Base-by-base conservation (phyloP, 352 stramenopile genomes). In the Albugo candida region DNA sequence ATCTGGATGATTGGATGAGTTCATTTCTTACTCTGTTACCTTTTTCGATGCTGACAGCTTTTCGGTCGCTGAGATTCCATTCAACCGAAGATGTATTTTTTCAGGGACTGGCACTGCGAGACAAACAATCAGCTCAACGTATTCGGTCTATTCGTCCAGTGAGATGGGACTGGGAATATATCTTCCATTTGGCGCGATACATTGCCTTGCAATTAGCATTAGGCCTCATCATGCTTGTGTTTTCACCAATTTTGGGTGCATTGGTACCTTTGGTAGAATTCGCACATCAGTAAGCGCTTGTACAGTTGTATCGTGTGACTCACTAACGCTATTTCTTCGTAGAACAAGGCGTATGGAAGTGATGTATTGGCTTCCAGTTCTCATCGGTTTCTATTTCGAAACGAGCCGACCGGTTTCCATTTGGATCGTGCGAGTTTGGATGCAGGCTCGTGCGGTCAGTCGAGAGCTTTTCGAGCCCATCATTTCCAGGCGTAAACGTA, bases 401-500 rank as follows among this genome's bases (percentile, higher is more conserved):
- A 36, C 45, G 24, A 70, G 67, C 1, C 67, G 69, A 34, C 49
- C 53, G n/a, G 16, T 56, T 5, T 64, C 72, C 11, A 52, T 75
- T 5, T 56, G 69, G 40, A 41, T 73, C 20, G 65, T 84, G 1
- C 65, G 72, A 41, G 51, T 81, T 24, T 84, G 72, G 72, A 58
- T 81, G 27, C 71, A 81, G 43, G 65, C 69, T 13, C 65, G 69
- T 12, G 61, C 66, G 6, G 70, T 84, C 53, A 66, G 71, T 17
- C 72, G 72, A 14, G 72, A 84, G 47, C 60, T 84, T 20, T 82
- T 73, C 39, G 69, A 82, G 17, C 72, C 72, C 3, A 70, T 84
- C 39, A 69, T 82, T 34, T 55, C 72, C 18, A 67, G 72, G 1
- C 56, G 80, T 38, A 84, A 82, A 61, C 18, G 39, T 16, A 11